Conservation (phyloP, 768 basidiomycete genomes). For the Bullera alba region DNA sequence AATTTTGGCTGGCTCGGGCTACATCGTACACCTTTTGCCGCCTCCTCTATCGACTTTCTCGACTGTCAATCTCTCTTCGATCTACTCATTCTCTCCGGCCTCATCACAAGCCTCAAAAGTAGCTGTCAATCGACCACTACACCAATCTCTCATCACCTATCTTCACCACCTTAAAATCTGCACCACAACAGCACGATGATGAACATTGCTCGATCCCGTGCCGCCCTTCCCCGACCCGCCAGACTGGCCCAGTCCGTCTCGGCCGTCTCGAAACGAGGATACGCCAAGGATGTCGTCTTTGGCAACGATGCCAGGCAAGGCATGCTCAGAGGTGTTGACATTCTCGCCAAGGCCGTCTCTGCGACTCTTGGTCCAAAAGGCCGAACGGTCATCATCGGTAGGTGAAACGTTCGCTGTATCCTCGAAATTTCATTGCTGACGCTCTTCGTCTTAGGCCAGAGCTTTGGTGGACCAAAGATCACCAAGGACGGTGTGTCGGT, state of each 20-base stretch:
- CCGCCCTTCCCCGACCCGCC: conserved; percentile 38
- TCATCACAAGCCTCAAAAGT: too few species aligned
- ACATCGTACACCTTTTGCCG: too few species aligned
- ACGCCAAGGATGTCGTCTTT: conserved; percentile 84
- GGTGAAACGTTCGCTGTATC: conserved; percentile 8
- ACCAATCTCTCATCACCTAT: too few species aligned
- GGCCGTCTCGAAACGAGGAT: conserved; percentile 33
- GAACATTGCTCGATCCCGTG: conserved; percentile 25
- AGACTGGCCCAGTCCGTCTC: conserved; percentile 29
- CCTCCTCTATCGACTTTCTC: too few species aligned
- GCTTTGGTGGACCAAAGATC: conserved; percentile 62
- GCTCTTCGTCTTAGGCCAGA: conserved; percentile 26
- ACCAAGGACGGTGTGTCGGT: conserved; percentile 99
- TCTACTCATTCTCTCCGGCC: too few species aligned
- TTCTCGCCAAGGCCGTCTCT: conserved; percentile 91
- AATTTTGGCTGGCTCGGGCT: too few species aligned
- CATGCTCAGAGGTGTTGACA: conserved; percentile 91
- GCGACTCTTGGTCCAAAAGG: conserved; percentile 97
- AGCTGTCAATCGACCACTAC: too few species aligned
- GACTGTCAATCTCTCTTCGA: too few species aligned
- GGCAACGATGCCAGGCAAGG: conserved; percentile 88
- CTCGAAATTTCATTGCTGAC: conserved; percentile 2
- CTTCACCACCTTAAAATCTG: too few species aligned
- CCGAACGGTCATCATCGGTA: conserved; percentile 98
- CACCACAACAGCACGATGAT: too few species aligned